These are phyloP conservation scores for Artemisia annua DNA, from an alignment of 129 eudicot genomes.

Conservation along the genomic window DNA sequence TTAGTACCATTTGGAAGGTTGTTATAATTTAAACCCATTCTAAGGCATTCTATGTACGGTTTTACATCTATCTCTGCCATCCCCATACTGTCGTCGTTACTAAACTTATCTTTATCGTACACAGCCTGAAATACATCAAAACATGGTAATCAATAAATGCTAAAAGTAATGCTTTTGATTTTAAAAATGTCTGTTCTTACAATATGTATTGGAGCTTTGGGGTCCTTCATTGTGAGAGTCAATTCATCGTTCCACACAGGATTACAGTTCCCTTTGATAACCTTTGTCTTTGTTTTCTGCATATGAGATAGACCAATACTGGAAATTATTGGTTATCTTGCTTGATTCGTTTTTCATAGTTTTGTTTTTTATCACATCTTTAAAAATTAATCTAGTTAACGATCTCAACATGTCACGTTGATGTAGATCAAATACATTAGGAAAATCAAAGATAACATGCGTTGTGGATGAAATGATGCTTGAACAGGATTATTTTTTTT, in stretches of 20 bases:
- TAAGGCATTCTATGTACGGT: slow-evolving; percentile 55
- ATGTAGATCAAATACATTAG: not conserved
- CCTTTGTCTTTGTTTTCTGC: slow-evolving; percentile 55
- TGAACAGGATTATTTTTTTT: not conserved
- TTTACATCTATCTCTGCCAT: slow-evolving; percentile 53
- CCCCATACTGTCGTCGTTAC: slow-evolving; percentile 68
- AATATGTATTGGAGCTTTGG: slow-evolving; percentile 39
- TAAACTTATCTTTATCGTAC: slow-evolving; percentile 68
- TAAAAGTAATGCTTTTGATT: too few relatives aligned
- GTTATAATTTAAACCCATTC: slow-evolving; percentile 44
- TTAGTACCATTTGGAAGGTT: slow-evolving; percentile 51
- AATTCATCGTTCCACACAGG: slow-evolving; percentile 69
- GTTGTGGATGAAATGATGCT: not conserved
- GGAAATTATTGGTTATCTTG: not conserved
- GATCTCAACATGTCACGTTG: not conserved
- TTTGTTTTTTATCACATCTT: not conserved
- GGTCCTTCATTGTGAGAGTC: slow-evolving; percentile 50
- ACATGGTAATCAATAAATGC: too few relatives aligned
- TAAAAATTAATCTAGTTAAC: too few relatives aligned
- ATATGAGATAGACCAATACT: not conserved
- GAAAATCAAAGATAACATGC: not conserved
- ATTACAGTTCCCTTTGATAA: slow-evolving; percentile 52
- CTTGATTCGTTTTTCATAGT: not conserved
- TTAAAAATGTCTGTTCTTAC: slow-evolving; percentile 23
- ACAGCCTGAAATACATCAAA: slow-evolving; percentile 40